Evolutionary conservation across 345 rosid genomes (phyloP).

Genomic region (Jatropha curcas): DNA sequence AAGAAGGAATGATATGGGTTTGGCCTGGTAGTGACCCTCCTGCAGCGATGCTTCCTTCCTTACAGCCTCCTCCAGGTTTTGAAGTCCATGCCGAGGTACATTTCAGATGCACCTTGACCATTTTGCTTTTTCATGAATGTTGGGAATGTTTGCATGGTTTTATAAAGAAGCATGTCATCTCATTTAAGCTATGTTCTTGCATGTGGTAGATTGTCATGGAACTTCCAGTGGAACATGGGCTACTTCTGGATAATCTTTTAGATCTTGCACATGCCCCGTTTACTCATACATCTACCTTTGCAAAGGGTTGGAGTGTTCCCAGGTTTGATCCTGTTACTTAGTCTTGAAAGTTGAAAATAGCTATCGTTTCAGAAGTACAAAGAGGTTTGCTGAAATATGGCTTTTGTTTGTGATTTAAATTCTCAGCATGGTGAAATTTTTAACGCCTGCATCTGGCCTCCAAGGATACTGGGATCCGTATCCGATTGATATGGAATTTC

Average conservation of each 20-base stretch:
- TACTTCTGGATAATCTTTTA: constrained; percentile 89
- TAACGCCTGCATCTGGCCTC: constrained; percentile 85
- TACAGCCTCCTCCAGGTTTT: constrained; percentile 88
- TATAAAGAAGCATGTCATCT: background rate
- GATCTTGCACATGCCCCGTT: constrained; percentile 99
- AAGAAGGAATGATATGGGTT: constrained; percentile 97
- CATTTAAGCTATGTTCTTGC: constrained; percentile 7
- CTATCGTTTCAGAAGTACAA: background rate
- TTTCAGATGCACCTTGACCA: background rate
- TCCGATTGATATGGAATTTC: constrained; percentile 97
- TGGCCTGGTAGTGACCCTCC: constrained; percentile 97
- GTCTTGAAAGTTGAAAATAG: background rate
- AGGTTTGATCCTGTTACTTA: constrained; percentile 48
- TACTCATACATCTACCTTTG: constrained; percentile 95
- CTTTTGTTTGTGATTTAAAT: constrained; percentile 17
- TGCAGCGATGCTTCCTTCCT: constrained; percentile 63
- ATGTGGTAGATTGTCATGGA: constrained; percentile 84
- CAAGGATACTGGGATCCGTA: constrained; percentile 99
- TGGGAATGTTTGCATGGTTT: constrained; percentile 2
- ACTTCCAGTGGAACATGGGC: constrained; percentile 97
- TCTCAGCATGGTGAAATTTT: constrained; percentile 82
- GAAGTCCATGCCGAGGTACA: constrained; percentile 91
- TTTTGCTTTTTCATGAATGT: background rate
- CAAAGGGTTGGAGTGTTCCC: constrained; percentile 98
- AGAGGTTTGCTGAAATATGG: too few relatives aligned